Conservation (phyloP, 169 alveolate genomes). For the Cardiosporidium cionae region DNA sequence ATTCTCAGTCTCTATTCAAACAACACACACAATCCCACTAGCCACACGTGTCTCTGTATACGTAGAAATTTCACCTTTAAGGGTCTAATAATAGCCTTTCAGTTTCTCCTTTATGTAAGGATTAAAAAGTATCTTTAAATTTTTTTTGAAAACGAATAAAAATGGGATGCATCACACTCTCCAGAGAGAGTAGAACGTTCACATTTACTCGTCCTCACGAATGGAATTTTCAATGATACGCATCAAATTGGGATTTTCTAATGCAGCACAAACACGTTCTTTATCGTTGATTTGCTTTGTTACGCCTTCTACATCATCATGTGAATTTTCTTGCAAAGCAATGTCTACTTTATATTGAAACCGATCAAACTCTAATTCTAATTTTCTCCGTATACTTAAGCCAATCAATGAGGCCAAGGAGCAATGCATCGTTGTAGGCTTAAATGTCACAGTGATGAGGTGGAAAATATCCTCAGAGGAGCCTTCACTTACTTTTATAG, state of each 20-base stretch:
- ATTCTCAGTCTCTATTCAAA: no score
- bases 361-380: conserved; percentile 54
- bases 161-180: no score
- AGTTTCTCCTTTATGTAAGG: no score
- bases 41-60: no score
- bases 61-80: no score
- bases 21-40: no score
- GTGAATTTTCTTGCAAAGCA: conserved; percentile 56
- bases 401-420: conserved; percentile 75
- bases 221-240: conserved; percentile 38
- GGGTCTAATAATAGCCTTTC: no score
- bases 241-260: conserved; percentile 55
- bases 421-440: conserved; percentile 86
- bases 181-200: no score
- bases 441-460: conserved; percentile 50
- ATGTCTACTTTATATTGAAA: conserved; percentile 54
- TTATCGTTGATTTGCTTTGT: conserved; percentile 76
- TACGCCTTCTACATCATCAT: conserved; percentile 52
- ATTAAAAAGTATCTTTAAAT: no score
- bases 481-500: background rate
- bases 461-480: background rate
- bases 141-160: no score
- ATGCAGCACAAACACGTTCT: conserved; percentile 81
- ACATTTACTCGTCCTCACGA: no score
- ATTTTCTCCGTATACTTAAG: conserved; percentile 64